These are phyloP conservation scores for Medicago arabica DNA, from an alignment of 306 rosid species.

Conservation along the genomic window DNA sequence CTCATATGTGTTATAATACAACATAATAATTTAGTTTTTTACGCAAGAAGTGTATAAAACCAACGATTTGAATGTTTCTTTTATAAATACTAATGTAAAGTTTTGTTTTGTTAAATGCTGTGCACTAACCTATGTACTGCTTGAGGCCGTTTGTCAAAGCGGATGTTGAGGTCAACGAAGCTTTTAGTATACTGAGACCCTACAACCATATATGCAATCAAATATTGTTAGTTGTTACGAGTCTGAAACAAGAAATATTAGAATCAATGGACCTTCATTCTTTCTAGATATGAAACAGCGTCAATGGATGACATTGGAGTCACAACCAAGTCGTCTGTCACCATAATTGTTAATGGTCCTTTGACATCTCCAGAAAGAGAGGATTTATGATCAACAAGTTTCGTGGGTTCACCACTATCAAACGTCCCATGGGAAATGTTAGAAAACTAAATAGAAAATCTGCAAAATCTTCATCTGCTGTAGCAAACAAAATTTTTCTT, in stretches of 20 bases:
- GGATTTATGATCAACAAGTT: not conserved
- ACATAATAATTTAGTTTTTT: too few species aligned
- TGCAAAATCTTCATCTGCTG: not conserved
- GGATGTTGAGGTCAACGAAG: slow-evolving; percentile 5
- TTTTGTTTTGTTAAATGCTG: too few species aligned
- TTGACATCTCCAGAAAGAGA: not conserved
- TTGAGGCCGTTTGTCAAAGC: slow-evolving; percentile 10
- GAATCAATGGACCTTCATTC: not conserved
- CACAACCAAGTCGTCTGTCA: slow-evolving; percentile 35
- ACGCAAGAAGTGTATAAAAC: too few species aligned
- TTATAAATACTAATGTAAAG: too few species aligned
- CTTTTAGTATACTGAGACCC: slow-evolving; percentile 38
- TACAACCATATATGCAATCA: not conserved
- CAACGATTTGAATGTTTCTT: too few species aligned
- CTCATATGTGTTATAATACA: too few species aligned
- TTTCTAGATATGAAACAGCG: not conserved
- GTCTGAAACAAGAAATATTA: too few species aligned
- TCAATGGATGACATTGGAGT: not conserved
- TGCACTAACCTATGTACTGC: not conserved
- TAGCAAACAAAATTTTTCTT: not conserved
- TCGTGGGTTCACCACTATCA: too few species aligned
- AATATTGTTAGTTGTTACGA: not conserved
- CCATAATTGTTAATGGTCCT: not conserved
- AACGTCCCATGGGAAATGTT: not conserved
- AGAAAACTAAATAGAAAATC: not conserved